A percentile compares a stretch with the other conserved stretches of the same genome.
These are phyloP conservation scores for Xerocomus potaroensis DNA, from an alignment of 768 basidiomycete species.

Conservation along the genomic window DNA sequence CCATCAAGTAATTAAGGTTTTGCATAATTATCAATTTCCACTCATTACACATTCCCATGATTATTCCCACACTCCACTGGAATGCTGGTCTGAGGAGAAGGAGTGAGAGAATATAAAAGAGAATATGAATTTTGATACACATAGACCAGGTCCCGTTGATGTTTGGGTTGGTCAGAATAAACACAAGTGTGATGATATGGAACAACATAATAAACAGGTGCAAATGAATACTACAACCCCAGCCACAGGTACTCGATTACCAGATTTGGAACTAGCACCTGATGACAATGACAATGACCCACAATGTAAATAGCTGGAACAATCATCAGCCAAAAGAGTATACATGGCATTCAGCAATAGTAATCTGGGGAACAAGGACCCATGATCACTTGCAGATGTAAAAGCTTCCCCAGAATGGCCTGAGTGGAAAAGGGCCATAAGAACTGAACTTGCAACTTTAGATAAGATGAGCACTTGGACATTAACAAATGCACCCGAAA, in stretches of 20 bases:
- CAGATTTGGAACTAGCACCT: neutral
- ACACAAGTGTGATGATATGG: too few species aligned
- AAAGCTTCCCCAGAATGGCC: neutral
- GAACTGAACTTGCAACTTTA: constrained; percentile 9
- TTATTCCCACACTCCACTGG: too few species aligned
- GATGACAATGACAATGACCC: neutral
- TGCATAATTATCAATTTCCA: too few species aligned
- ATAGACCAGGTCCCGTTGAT: too few species aligned
- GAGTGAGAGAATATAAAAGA: too few species aligned
- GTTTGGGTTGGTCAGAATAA: too few species aligned
- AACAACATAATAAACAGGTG: neutral
- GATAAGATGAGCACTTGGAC: constrained; percentile 10
- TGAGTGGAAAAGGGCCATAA: neutral
- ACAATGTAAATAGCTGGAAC: neutral
- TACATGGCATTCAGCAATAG: neutral
- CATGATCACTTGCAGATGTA: neutral
- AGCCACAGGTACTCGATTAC: too few species aligned
- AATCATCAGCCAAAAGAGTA: neutral
- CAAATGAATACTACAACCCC: neutral
- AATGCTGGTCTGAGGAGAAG: too few species aligned
- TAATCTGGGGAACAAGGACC: neutral
- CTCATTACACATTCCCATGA: too few species aligned
- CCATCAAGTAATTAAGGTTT: too few species aligned
- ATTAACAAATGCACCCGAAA: neutral
- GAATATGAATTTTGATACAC: too few species aligned